A percentile compares a stretch with the other conserved stretches of the same genome.
Evolutionary conservation across 257 asterid species (phyloP).

Genomic region (Lycium barbarum): DNA sequence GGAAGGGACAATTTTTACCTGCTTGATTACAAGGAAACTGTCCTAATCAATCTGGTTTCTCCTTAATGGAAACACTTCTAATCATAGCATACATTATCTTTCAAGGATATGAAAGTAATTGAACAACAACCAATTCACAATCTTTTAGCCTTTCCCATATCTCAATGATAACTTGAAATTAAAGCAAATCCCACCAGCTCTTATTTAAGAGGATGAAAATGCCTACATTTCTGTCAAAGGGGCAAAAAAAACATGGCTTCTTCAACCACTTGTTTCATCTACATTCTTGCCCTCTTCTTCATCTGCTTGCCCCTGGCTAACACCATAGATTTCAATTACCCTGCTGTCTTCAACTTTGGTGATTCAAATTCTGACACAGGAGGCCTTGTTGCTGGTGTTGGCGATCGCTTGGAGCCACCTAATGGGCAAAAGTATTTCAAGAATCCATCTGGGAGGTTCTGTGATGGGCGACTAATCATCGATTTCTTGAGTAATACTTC

Average conservation of each 20-base stretch:
- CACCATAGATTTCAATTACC: slow-evolving; percentile 77
- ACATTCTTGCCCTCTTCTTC: slow-evolving; percentile 36
- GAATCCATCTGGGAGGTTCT: slow-evolving; percentile 88
- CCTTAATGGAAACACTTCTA: slow-evolving; percentile 6
- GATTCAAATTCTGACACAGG: slow-evolving; percentile 98
- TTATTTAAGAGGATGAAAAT: slow-evolving; percentile 23
- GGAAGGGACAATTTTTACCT: background rate
- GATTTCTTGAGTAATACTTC: slow-evolving; percentile 70
- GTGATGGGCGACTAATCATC: slow-evolving; percentile 81
- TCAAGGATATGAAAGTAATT: slow-evolving; percentile 30
- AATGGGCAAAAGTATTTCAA: slow-evolving; percentile 83
- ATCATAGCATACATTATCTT: slow-evolving; percentile 24
- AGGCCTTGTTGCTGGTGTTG: slow-evolving; percentile 72
- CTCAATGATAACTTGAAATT: slow-evolving; percentile 55
- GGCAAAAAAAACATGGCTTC: slow-evolving; percentile 50
- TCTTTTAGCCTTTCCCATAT: slow-evolving; percentile 30
- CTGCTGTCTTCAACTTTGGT: slow-evolving; percentile 97
- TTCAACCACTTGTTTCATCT: slow-evolving; percentile 37
- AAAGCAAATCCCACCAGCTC: slow-evolving; percentile 44
- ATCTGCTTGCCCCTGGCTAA: slow-evolving; percentile 41
- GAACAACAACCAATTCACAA: background rate
- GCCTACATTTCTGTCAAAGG: slow-evolving; percentile 18
- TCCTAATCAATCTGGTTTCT: slow-evolving; percentile 26
- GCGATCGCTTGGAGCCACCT: slow-evolving; percentile 70
- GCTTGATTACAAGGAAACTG: background rate